phyloP scores from a whole-genome alignment of 192 early-diverging fungal species.

The Linnemannia hyalina region DNA sequence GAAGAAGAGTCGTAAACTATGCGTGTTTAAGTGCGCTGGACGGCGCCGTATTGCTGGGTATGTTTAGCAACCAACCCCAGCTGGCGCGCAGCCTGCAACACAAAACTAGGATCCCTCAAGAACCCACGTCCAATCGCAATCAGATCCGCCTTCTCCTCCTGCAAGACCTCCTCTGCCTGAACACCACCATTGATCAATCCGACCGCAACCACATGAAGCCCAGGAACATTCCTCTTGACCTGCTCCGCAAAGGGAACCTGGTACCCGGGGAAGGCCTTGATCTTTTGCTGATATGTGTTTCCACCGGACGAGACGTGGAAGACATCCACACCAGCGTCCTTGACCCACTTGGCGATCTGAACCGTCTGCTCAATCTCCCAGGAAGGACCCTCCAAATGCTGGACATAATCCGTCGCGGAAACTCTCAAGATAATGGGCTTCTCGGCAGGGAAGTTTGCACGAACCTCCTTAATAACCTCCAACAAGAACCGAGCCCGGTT shows the following conservation, averaged over 20 bases:
- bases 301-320: constrained; percentile 87
- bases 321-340: constrained; percentile 83
- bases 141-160: constrained; percentile 74
- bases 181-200: constrained; percentile 74
- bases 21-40: not conserved
- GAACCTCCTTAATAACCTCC: constrained; percentile 73
- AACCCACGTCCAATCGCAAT: constrained; percentile 80
- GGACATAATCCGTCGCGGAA: constrained; percentile 78
- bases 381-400: constrained; percentile 51
- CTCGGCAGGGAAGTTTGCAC: constrained; percentile 67
- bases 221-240: constrained; percentile 66
- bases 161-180: constrained; percentile 80
- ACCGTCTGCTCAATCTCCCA: constrained; percentile 84
- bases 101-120: constrained; percentile 78
- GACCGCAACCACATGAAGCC: constrained; percentile 72
- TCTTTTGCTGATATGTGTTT: constrained; percentile 64
- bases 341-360: constrained; percentile 67
- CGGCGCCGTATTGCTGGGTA: constrained; percentile 67
- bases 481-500: constrained; percentile 70
- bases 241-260: constrained; percentile 79
- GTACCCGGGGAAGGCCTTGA: constrained; percentile 62
- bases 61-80: constrained; percentile 73
- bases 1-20: not conserved
- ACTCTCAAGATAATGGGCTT: constrained; percentile 86
- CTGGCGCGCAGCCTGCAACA: constrained; percentile 69